phyloP scores from a whole-genome alignment of 768 basidiomycete genomes.

The Rubroboletus satanas region DNA sequence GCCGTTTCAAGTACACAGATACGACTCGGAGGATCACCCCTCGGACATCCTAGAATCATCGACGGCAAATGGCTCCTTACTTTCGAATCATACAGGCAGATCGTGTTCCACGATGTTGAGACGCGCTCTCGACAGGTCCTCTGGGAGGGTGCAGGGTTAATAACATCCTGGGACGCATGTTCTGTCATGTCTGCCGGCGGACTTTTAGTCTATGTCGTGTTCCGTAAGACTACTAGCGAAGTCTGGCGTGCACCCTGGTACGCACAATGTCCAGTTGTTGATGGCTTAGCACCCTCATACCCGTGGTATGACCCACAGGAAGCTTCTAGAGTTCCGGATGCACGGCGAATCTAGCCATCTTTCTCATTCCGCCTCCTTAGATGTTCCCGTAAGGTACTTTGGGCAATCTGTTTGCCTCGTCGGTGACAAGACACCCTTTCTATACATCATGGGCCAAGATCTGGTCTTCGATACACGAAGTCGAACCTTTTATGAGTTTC shows the following conservation, averaged over 20 bases:
- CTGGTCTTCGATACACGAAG: not conserved
- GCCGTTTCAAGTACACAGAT: not conserved
- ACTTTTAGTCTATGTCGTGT: not conserved
- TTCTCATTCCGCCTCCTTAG: not conserved
- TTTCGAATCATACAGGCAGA: not conserved
- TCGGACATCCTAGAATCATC: slow-evolving; percentile 1
- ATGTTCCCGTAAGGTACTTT: not conserved
- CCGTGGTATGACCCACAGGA: not conserved
- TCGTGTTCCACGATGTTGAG: not conserved
- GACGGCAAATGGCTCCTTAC: slow-evolving; percentile 6
- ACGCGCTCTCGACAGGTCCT: not conserved
- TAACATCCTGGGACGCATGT: not conserved
- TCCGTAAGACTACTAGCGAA: not conserved
- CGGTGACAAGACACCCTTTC: not conserved
- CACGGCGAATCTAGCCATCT: not conserved
- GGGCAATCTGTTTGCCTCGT: not conserved
- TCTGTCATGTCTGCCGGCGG: not conserved
- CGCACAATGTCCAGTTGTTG: not conserved
- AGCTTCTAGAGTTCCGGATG: slow-evolving; percentile 1
- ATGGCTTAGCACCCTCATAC: not conserved
- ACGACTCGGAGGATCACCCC: not conserved
- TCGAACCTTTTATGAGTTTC: not conserved
- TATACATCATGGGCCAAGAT: not conserved
- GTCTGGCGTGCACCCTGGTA: not conserved
- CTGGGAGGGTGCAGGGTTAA: not conserved